Conservation (phyloP, 78 protist species). For the Polysphondylium violaceum region DNA sequence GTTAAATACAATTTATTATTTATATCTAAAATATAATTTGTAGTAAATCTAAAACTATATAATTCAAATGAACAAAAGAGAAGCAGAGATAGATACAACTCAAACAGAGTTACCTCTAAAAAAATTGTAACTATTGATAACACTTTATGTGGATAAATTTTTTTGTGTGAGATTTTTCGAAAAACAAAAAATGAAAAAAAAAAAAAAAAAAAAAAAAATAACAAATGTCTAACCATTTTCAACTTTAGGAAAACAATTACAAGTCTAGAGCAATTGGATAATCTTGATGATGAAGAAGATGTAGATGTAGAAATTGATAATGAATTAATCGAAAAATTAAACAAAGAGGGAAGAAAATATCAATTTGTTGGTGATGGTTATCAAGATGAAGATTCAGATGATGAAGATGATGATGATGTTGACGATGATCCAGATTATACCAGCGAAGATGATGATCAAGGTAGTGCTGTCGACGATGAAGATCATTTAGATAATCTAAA, state of each 20-base stretch:
- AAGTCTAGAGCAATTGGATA: not conserved
- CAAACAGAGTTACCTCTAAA: too few relatives aligned
- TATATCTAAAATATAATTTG: too few relatives aligned
- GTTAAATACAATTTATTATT: too few relatives aligned
- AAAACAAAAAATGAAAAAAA: too few relatives aligned
- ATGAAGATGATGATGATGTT: not conserved
- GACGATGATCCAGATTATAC: not conserved
- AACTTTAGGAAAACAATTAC: not conserved
- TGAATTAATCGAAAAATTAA: not conserved
- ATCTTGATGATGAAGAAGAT: conserved; percentile 3
- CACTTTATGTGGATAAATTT: too few relatives aligned
- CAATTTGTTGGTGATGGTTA: conserved; percentile 26
- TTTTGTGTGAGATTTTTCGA: too few relatives aligned
- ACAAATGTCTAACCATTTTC: too few relatives aligned
- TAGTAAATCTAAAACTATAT: too few relatives aligned
- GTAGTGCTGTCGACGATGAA: not conserved
- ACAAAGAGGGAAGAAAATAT: conserved; percentile 9
- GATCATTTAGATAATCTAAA: conserved; percentile 26
- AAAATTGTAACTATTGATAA: too few relatives aligned
- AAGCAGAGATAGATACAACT: too few relatives aligned
- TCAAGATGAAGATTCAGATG: conserved; percentile 4
- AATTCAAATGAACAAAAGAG: too few relatives aligned
- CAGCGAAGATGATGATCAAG: not conserved
- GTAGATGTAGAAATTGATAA: conserved; percentile 31
- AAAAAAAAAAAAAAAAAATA: too few relatives aligned